Conservation (phyloP, 371 early-diverging fungal species). For the Amoeboaphelidium protococcarum region DNA sequence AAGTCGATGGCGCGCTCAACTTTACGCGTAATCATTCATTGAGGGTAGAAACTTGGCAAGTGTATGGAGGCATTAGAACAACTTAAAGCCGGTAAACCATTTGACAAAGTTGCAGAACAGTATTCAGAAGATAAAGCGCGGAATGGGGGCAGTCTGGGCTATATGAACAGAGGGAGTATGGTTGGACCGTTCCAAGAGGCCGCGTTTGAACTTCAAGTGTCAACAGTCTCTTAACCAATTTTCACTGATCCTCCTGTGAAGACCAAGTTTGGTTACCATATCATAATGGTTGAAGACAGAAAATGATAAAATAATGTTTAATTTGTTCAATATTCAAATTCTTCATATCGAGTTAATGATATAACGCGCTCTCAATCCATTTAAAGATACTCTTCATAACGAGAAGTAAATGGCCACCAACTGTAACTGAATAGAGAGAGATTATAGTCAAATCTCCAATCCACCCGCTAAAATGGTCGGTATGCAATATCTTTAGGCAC, state of each 20-base stretch:
- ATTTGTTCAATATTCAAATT: too few relatives aligned
- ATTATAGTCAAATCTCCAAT: background rate
- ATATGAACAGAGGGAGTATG: slow-evolving; percentile 68
- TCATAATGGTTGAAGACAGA: slow-evolving; percentile 55
- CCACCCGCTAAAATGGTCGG: background rate
- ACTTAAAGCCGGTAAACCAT: slow-evolving; percentile 11
- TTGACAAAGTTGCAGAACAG: slow-evolving; percentile 40
- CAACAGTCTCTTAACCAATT: slow-evolving; percentile 27
- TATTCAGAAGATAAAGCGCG: slow-evolving; percentile 75
- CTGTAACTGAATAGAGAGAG: too few relatives aligned
- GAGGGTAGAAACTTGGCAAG: slow-evolving; percentile 3
- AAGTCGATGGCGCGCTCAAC: too few relatives aligned
- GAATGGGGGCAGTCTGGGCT: slow-evolving; percentile 42
- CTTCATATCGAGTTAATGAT: too few relatives aligned
- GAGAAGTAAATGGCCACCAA: too few relatives aligned
- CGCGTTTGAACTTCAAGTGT: slow-evolving; percentile 48
- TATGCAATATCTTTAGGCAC: background rate
- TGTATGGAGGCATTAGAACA: slow-evolving; percentile 12
- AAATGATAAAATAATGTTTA: too few relatives aligned
- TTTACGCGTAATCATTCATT: too few relatives aligned
- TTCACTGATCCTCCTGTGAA: slow-evolving; percentile 47
- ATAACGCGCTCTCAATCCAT: too few relatives aligned
- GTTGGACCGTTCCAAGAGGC: slow-evolving; percentile 72
- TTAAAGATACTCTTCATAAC: too few relatives aligned
- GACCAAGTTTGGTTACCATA: slow-evolving; percentile 43